Evolutionary conservation across 768 basidiomycete genomes (phyloP), one percentile per base, ranked within the genome.

Genomic region (Porpolomopsis calyptriformis): DNA sequence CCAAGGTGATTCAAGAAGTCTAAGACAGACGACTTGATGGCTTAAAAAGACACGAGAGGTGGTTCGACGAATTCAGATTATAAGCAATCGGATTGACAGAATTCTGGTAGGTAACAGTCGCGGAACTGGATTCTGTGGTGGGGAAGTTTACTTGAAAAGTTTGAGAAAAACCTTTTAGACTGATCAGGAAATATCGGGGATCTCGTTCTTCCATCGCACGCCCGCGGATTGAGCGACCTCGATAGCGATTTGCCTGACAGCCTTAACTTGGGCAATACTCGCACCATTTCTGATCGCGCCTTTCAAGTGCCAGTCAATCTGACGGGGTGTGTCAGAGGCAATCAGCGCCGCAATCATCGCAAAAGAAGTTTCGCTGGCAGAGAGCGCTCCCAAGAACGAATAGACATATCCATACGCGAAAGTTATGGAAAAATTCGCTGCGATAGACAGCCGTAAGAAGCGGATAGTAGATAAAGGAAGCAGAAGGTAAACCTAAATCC

Each of bases 221-320:
- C 81, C 79, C 3, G 69, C 65, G 12, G 63, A 59, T 9, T 57
- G 57, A 3, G 73, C 72, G 7, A 77, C 69, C 36, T 69, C 66
- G 29, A 83, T 73, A 12, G 77, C 64, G 36, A 81, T 77, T 34
- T 65, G 54, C 18, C 82, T 64, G 6, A 78, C 74, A 2, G 78
- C 78, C 33, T 60, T 61, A 4, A 70, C 68, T 52, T 82, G 70
- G 12, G 73, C 74, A 14, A 64, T 47, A 2, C 67, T 72, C 9
- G 79, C 80, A 2, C 79, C 79, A 36, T 67, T 65, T 43, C 77
- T 64, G 34, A 67, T 63, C 2, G 80, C 78, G 12, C 75, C 75
- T 10, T 66, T 63, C 19, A 83, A 63, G 54, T 83, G 82, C 81
- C 82, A 84, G n/a, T 51, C 61, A 24, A 78, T 74, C 54, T 84